Evolutionary conservation across 345 rosid species (phyloP), one percentile per base, ranked within the genome.

Genomic region (Isatis tinctoria): DNA sequence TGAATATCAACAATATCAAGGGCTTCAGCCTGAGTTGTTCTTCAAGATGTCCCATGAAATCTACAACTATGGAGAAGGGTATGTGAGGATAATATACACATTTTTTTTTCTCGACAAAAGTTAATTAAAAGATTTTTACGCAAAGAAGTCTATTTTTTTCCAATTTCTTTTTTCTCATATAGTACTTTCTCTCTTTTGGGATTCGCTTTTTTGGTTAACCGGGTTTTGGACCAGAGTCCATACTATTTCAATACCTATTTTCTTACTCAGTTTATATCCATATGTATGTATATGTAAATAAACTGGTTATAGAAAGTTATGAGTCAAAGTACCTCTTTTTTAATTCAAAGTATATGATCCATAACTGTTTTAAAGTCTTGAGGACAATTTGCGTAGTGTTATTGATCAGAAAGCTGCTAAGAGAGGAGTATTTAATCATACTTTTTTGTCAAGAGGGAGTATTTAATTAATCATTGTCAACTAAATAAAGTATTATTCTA

Each of bases 51-150:
- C 98, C 39, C 98, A 91, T 76, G 97, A 94, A 86, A 91, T 94
- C 81, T 94, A 94, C 89, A 90, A 91, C 82, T 94, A 94, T 66
- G 98, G 98, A 75, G 98, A 94, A 90, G 98, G 98, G 98, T 94
- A 33, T 73, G 77, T 72, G n/a, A 65, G 41, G 32, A 54, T 65
- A 70, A 41, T 48, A 41, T n/a, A 35, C 11, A 69, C 14, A 52
- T 49, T 7, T 8, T 47, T 8, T 6, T 10, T 30, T 6, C 16
- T 20, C 8, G 51, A 11, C 22, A 41, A 7, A 67, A 22, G 10
- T 24, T 27, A 67, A 26, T 33, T 27, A 51, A 26, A 48, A 26
- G 8, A 35, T 18, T 39, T 40, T 12, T 22, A 41, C 13, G 26
- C 12, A 22, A 27, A 48, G 5, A 65, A 24, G 9, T 41, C 10